Evolutionary conservation across 2,329 filamentous ascomycete species (phyloP).

Genomic region (Teratosphaeria viscida): DNA sequence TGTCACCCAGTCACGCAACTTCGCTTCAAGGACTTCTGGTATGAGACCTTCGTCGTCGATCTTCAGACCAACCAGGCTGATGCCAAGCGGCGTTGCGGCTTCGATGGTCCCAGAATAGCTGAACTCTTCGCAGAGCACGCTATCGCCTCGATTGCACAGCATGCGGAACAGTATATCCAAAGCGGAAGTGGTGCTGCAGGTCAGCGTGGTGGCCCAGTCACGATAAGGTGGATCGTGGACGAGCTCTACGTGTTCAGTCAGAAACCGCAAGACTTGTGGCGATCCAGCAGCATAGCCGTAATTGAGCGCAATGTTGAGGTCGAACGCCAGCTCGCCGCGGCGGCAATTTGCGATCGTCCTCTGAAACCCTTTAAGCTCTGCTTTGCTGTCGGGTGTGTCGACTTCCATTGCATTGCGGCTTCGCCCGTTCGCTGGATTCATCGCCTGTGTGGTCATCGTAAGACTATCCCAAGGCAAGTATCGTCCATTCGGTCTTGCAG

Average conservation of each 20-base stretch:
- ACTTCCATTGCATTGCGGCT: slow-evolving; percentile 75
- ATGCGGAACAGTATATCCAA: slow-evolving; percentile 77
- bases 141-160: slow-evolving; percentile 66
- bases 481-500: slow-evolving; percentile 76
- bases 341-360: not conserved
- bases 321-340: slow-evolving; percentile 42
- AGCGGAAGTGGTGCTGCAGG: slow-evolving; percentile 74
- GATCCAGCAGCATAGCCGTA: slow-evolving; percentile 85
- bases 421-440: slow-evolving; percentile 47
- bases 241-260: slow-evolving; percentile 93
- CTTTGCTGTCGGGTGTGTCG: slow-evolving; percentile 29
- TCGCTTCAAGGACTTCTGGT: slow-evolving; percentile 49
- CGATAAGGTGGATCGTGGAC: slow-evolving; percentile 77
- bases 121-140: slow-evolving; percentile 79
- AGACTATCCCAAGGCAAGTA: slow-evolving; percentile 84
- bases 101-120: slow-evolving; percentile 69
- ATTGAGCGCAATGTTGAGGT: slow-evolving; percentile 83
- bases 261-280: slow-evolving; percentile 76
- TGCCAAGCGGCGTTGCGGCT: slow-evolving; percentile 52
- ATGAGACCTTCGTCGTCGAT: slow-evolving; percentile 59
- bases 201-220: slow-evolving; percentile 80
- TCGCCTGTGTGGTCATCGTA: slow-evolving; percentile 68
- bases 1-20: slow-evolving; percentile 56
- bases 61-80: slow-evolving; percentile 49
- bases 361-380: not conserved